These are phyloP conservation scores for Atkinsonella texensis DNA, from an alignment of 2,329 filamentous ascomycete species.

Conservation along the genomic window DNA sequence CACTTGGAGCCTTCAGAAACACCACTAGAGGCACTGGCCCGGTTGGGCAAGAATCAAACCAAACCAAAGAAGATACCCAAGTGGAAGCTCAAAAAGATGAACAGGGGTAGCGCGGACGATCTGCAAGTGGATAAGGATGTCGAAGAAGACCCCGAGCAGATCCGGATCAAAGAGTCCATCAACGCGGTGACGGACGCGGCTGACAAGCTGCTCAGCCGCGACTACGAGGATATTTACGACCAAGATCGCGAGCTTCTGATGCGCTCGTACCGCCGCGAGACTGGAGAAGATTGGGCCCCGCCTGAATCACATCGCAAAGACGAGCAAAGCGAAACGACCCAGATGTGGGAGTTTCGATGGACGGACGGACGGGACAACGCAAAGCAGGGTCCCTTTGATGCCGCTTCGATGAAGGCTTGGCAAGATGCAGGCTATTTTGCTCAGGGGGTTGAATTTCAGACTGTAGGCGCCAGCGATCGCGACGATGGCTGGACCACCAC, in stretches of 20 bases:
- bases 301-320: constrained; percentile 20
- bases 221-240: constrained; percentile 85
- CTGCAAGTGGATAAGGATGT: constrained; percentile 58
- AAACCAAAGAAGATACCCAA: constrained; percentile 49
- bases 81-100: constrained; percentile 60
- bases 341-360: constrained; percentile 83
- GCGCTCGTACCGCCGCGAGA: constrained; percentile 72
- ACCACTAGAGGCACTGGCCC: constrained; percentile 72
- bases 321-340: constrained; percentile 10
- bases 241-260: constrained; percentile 72
- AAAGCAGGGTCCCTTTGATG: constrained; percentile 80
- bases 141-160: constrained; percentile 55
- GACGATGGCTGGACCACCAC: constrained; percentile 39
- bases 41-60: constrained; percentile 58
- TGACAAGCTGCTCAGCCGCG: constrained; percentile 71
- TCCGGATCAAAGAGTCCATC: constrained; percentile 59
- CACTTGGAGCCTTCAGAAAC: constrained; percentile 73
- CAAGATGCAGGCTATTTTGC: constrained; percentile 85
- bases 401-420: constrained; percentile 80
- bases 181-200: constrained; percentile 79
- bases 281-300: constrained; percentile 70
- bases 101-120: constrained; percentile 34
- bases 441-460: constrained; percentile 71
- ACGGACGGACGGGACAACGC: constrained; percentile 71
- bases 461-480: constrained; percentile 33